Conservation (phyloP, 768 basidiomycete species). For the Melanogaster broomeanus region DNA sequence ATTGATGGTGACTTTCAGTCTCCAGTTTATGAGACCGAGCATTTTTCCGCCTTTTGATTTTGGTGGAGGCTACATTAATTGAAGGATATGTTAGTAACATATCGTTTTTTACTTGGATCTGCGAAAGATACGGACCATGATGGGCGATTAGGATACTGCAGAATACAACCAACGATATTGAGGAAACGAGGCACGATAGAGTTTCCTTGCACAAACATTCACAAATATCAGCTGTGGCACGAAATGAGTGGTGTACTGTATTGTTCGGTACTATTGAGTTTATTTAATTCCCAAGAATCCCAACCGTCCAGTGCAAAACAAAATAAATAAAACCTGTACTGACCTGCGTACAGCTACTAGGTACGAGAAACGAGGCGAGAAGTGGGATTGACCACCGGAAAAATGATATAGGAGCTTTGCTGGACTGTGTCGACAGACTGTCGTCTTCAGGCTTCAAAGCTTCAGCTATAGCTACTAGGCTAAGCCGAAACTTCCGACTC, state of each 20-base stretch:
- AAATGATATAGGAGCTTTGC: too few relatives aligned
- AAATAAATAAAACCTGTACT: too few relatives aligned
- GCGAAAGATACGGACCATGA: conserved; percentile 50
- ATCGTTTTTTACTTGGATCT: conserved; percentile 8
- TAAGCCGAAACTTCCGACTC: too few relatives aligned
- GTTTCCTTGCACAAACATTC: conserved; percentile 29
- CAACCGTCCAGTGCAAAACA: too few relatives aligned
- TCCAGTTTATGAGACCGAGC: conserved; percentile 96
- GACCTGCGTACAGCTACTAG: too few relatives aligned
- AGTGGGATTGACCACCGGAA: too few relatives aligned
- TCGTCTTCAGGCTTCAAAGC: too few relatives aligned
- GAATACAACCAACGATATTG: conserved; percentile 18
- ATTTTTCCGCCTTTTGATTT: conserved; percentile 99
- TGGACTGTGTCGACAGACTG: too few relatives aligned
- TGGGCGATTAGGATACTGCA: conserved; percentile 39
- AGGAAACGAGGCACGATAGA: conserved; percentile 24
- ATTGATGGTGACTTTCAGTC: conserved; percentile 95
- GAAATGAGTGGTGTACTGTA: not conserved
- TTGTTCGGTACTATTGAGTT: too few relatives aligned
- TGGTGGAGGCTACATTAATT: conserved; percentile 73
- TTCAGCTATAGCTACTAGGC: too few relatives aligned
- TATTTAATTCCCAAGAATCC: too few relatives aligned
- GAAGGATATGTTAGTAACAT: conserved; percentile 9
- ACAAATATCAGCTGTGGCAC: conserved; percentile 29
- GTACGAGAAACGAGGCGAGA: too few relatives aligned